Percentiles rank a stretch among this genome's conserved stretches.
Evolutionary conservation across 2,329 filamentous ascomycete genomes (phyloP).

Genomic region (Fusarium haematococcum): DNA sequence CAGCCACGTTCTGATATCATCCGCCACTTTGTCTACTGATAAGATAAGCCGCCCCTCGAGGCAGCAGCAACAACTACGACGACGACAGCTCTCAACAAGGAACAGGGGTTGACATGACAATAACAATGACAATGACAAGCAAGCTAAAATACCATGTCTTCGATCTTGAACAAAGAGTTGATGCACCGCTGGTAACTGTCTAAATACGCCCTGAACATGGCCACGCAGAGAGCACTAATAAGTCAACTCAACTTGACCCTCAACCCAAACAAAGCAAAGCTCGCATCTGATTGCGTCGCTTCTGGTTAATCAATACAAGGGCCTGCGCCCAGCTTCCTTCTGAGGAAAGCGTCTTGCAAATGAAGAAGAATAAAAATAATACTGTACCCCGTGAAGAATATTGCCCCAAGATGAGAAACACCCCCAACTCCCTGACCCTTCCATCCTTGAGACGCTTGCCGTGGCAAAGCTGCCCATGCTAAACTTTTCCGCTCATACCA

Average conservation of each 20-base stretch:
- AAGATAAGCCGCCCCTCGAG: slow-evolving; percentile 40
- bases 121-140: background rate
- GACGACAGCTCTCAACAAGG: slow-evolving; percentile 18
- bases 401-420: slow-evolving; percentile 23
- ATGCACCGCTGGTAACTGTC: background rate
- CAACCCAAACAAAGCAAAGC: slow-evolving; percentile 11
- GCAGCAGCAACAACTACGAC: slow-evolving; percentile 39
- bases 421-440: slow-evolving; percentile 38
- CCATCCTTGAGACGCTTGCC: slow-evolving; percentile 26
- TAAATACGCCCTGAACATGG: background rate
- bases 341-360: slow-evolving; percentile 28
- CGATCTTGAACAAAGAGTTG: background rate
- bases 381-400: slow-evolving; percentile 16
- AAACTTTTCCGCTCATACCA: slow-evolving; percentile 34
- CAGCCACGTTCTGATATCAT: slow-evolving; percentile 44
- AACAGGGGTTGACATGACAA: background rate
- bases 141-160: background rate
- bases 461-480: slow-evolving; percentile 24
- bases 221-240: background rate
- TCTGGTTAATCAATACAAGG: slow-evolving; percentile 29
- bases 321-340: slow-evolving; percentile 39
- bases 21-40: slow-evolving; percentile 29
- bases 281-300: slow-evolving; percentile 9
- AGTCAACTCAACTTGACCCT: background rate
- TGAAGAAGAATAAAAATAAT: background rate